Percentiles rank a stretch among this genome's conserved stretches.
Evolutionary conservation across 805 yeast genomes (phyloP).

Genomic region (Yamadazyma philogaea): DNA sequence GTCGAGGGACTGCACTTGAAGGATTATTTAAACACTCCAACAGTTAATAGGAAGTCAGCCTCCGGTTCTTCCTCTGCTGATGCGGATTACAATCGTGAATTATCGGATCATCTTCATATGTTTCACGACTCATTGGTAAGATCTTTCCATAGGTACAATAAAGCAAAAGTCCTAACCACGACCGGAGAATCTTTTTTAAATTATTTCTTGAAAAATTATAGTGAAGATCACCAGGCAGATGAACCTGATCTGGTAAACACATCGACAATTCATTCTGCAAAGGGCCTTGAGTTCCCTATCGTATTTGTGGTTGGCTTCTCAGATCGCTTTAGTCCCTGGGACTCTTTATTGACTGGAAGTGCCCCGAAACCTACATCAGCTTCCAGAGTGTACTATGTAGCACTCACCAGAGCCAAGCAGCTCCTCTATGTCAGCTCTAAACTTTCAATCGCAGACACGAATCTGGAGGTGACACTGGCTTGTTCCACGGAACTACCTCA

Average conservation of each 20-base stretch:
- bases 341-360: constrained; percentile 10
- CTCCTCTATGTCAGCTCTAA: constrained; percentile 36
- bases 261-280: constrained; percentile 71
- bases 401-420: constrained; percentile 58
- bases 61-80: not conserved
- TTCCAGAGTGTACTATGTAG: constrained; percentile 57
- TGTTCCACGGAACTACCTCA: constrained; percentile 16
- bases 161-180: not conserved
- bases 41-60: constrained; percentile 6
- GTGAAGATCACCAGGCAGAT: constrained; percentile 29
- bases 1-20: constrained; percentile 32
- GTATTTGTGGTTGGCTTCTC: constrained; percentile 46
- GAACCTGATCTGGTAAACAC: constrained; percentile 42
- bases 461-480: constrained; percentile 5
- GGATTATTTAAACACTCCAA: constrained; percentile 21
- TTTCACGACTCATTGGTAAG: constrained; percentile 22
- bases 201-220: constrained; percentile 40
- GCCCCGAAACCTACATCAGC: constrained; percentile 17
- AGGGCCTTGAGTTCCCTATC: constrained; percentile 71
- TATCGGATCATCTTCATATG: constrained; percentile 15
- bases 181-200: constrained; percentile 28
- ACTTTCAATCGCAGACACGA: constrained; percentile 7
- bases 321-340: constrained; percentile 15
- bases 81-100: constrained; percentile 9
- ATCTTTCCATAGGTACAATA: constrained; percentile 15